Evolutionary conservation across 2,329 filamentous ascomycete genomes (phyloP).

Genomic region (Aspergillus texensis): DNA sequence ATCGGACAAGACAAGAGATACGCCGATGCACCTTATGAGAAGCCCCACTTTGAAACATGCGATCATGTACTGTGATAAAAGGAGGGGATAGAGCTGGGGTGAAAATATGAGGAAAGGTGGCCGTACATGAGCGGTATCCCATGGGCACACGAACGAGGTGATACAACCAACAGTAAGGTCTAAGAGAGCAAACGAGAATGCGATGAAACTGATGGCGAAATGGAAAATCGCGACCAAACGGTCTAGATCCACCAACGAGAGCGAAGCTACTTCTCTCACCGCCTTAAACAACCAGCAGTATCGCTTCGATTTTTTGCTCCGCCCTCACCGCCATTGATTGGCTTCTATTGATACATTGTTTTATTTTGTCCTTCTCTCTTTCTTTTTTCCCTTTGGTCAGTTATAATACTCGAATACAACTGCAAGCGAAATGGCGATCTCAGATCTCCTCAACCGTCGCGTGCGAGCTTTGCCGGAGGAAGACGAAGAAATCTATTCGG

Average conservation of each 20-base stretch:
- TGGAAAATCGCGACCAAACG: conserved; percentile 6
- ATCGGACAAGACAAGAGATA: neutral
- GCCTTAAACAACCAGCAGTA: conserved; percentile 29
- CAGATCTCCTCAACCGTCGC: conserved; percentile 44
- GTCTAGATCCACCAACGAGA: neutral
- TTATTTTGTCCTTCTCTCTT: neutral
- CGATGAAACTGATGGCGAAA: conserved; percentile 4
- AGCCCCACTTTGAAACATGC: conserved; percentile 21
- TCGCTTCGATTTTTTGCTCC: conserved; percentile 21
- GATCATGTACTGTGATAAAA: conserved; percentile 3
- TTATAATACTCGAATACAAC: neutral
- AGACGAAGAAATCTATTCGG: conserved; percentile 44
- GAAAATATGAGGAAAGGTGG: neutral
- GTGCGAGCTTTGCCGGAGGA: conserved; percentile 44
- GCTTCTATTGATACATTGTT: neutral
- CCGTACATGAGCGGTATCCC: conserved; percentile 8
- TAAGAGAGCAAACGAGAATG: neutral
- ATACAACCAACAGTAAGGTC: neutral
- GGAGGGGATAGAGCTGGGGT: neutral
- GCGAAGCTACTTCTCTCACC: conserved; percentile 21
- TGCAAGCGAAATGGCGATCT: conserved; percentile 37
- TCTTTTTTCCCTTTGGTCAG: neutral
- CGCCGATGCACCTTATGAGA: conserved; percentile 17
- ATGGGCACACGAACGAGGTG: neutral
- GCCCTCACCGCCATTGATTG: conserved; percentile 11